Evolutionary conservation across 306 rosid genomes (phyloP).

Genomic region (Vachellia collinsii): DNA sequence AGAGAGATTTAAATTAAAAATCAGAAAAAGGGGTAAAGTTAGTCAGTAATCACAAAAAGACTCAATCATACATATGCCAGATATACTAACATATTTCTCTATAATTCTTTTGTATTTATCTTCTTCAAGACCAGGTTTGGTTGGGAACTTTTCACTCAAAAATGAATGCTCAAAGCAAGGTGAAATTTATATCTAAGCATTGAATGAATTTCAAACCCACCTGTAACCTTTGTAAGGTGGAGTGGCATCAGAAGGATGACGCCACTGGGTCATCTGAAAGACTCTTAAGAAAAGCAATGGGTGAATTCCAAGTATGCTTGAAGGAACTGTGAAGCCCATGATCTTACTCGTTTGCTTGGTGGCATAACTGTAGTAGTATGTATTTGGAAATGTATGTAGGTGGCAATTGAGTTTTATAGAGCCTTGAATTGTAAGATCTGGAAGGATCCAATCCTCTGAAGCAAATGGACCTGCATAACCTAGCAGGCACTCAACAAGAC

Average conservation of each 20-base stretch:
- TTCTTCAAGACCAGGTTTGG: not conserved
- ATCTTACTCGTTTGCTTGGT: slow-evolving; percentile 86
- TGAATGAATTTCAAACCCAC: slow-evolving; percentile 36
- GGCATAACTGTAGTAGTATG: slow-evolving; percentile 94
- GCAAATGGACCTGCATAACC: slow-evolving; percentile 92
- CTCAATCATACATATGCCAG: not conserved
- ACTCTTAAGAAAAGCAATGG: slow-evolving; percentile 86
- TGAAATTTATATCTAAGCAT: not conserved
- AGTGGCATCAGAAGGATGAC: slow-evolving; percentile 79
- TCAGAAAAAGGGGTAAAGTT: not conserved
- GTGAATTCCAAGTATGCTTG: slow-evolving; percentile 75
- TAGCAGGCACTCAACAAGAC: slow-evolving; percentile 73
- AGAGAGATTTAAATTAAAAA: not conserved
- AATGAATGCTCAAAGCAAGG: not conserved
- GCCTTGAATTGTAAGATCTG: slow-evolving; percentile 98
- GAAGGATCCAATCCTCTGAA: slow-evolving; percentile 95
- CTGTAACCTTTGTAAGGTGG: slow-evolving; percentile 95
- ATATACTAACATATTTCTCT: not conserved
- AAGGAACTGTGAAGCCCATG: slow-evolving; percentile 78
- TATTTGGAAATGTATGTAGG: slow-evolving; percentile 74
- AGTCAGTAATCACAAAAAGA: not conserved
- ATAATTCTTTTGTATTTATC: not conserved
- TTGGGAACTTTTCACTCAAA: not conserved
- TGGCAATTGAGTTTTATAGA: slow-evolving; percentile 60
- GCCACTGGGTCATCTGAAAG: slow-evolving; percentile 95